These are phyloP conservation scores for Leptomonas pyrrhocoris DNA, from an alignment of 208 protist species.

Conservation along the genomic window DNA sequence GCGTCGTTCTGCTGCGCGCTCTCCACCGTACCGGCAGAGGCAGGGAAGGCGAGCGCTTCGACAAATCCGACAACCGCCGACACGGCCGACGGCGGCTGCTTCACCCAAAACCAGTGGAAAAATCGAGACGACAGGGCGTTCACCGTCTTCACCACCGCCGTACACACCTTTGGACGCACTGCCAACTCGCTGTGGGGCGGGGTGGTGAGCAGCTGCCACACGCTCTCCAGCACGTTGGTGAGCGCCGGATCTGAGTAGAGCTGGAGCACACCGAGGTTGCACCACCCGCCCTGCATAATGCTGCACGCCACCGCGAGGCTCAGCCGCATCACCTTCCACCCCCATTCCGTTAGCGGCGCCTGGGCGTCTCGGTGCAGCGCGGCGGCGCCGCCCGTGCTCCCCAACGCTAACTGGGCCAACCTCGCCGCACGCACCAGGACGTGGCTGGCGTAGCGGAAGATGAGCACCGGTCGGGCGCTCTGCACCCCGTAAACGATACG, in stretches of 20 bases:
- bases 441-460: conserved; percentile 35
- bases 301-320: conserved; percentile 41
- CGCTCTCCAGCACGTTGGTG: conserved; percentile 25
- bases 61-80: conserved; percentile 47
- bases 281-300: conserved; percentile 60
- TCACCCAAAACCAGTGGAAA: conserved; percentile 53
- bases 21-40: conserved; percentile 15
- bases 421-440: conserved; percentile 19
- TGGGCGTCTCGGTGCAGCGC: conserved; percentile 10
- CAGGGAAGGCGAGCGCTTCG: conserved; percentile 48
- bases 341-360: conserved; percentile 46
- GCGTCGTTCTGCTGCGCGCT: conserved; percentile 31
- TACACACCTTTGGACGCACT: conserved; percentile 46
- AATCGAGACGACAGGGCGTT: conserved; percentile 47
- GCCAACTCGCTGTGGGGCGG: conserved; percentile 29
- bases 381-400: conserved; percentile 2
- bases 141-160: conserved; percentile 34
- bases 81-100: conserved; percentile 34
- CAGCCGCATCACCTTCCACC: conserved; percentile 49
- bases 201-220: conserved; percentile 44
- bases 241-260: conserved; percentile 56
- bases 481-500: conserved; percentile 44
- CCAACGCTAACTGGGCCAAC: conserved; percentile 10
- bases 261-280: conserved; percentile 59
- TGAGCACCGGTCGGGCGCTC: conserved; percentile 22